Evolutionary conservation across 495 filamentous ascomycete species (phyloP).

Genomic region (Aspergillus heteromorphus): DNA sequence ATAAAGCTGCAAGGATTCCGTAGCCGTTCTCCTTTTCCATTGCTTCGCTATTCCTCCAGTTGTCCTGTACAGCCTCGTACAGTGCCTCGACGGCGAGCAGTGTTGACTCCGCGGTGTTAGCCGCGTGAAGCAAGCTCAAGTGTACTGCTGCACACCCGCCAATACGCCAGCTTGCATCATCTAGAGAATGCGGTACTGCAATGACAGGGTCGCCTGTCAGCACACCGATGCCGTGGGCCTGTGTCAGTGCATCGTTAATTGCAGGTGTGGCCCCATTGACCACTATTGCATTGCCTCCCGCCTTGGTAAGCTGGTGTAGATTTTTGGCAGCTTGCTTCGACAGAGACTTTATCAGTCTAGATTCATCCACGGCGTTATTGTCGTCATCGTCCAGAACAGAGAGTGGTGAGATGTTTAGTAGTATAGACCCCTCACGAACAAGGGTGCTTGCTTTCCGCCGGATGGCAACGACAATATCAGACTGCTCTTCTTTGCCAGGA

Average conservation of each 20-base stretch:
- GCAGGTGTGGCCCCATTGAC: conserved; percentile 85
- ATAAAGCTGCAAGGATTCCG: conserved; percentile 70
- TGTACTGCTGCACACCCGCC: conserved; percentile 81
- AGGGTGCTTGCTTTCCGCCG: conserved; percentile 73
- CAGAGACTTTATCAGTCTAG: conserved; percentile 67
- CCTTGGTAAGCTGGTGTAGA: conserved; percentile 63
- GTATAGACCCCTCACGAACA: conserved; percentile 73
- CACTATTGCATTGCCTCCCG: conserved; percentile 70
- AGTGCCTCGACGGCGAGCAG: conserved; percentile 76
- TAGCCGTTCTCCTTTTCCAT: conserved; percentile 97
- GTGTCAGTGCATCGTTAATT: conserved; percentile 79
- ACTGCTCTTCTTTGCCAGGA: conserved; percentile 84
- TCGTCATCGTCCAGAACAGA: conserved; percentile 75
- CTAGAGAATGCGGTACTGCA: conserved; percentile 70
- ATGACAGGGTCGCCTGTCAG: conserved; percentile 83
- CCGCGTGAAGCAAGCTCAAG: conserved; percentile 74
- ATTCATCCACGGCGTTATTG: conserved; percentile 61
- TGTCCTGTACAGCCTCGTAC: conserved; percentile 76
- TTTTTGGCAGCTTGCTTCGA: conserved; percentile 69
- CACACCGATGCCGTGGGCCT: conserved; percentile 71
- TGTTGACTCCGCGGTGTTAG: conserved; percentile 60
- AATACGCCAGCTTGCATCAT: conserved; percentile 88
- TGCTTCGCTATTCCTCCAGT: conserved; percentile 96
- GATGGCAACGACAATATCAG: conserved; percentile 86
- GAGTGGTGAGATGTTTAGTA: conserved; percentile 77